Conservation (phyloP, 202 grass and related monocot species). For the Saccharum hybrid region DNA sequence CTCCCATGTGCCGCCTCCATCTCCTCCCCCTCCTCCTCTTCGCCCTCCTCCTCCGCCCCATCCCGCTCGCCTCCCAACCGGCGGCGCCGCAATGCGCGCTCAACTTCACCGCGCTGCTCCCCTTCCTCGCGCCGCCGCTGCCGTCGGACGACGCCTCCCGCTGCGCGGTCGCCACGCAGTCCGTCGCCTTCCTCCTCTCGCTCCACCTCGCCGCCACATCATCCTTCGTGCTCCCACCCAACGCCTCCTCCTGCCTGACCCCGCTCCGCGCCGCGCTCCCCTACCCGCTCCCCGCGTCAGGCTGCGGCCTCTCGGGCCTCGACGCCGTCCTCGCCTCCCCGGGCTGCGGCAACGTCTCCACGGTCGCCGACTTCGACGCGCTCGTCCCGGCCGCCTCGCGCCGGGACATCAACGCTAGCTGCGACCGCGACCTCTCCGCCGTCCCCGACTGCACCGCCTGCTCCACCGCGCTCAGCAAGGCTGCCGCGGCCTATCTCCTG, state of each 20-base stretch:
- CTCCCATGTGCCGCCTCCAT: constrained; percentile 35
- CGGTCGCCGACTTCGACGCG: constrained; percentile 55
- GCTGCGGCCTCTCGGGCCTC: constrained; percentile 53
- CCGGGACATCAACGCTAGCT: constrained; percentile 55
- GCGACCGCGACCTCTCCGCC: constrained; percentile 60
- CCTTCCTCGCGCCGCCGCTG: constrained; percentile 41
- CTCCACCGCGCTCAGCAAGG: constrained; percentile 58
- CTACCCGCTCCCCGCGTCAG: constrained; percentile 46
- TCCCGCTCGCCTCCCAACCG: constrained; percentile 33
- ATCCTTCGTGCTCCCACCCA: constrained; percentile 56
- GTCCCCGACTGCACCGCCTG: constrained; percentile 70
- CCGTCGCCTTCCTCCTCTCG: constrained; percentile 58
- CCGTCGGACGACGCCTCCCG: constrained; percentile 37
- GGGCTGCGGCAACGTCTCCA: constrained; percentile 71
- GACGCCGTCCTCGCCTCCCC: constrained; percentile 53
- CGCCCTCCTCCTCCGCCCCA: constrained; percentile 1
- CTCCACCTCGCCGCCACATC: constrained; percentile 61
- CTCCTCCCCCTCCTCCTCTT: not conserved
- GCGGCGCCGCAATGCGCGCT: constrained; percentile 59
- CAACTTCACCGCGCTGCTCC: constrained; percentile 62
- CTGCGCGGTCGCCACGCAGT: constrained; percentile 49
- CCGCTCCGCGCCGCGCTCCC: constrained; percentile 40
- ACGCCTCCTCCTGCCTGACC: constrained; percentile 49
- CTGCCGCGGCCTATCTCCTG: constrained; percentile 63
- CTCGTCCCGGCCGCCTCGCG: constrained; percentile 50